Percentiles rank a stretch among this genome's conserved stretches.
phyloP scores from a whole-genome alignment of 1,139 yeast genomes.

The Schwanniomyces etchellsii region DNA sequence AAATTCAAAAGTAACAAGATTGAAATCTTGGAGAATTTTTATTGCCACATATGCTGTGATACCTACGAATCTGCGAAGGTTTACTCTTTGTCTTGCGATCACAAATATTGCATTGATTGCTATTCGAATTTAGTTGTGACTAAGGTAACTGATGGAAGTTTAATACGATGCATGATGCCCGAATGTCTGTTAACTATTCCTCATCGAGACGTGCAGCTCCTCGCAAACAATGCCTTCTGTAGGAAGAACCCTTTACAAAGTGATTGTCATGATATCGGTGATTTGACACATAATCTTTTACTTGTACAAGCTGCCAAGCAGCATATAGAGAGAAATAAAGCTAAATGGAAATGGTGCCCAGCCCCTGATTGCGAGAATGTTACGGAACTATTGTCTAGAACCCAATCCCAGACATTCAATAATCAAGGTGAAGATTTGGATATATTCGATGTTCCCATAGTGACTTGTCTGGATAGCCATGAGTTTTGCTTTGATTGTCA shows the following conservation, averaged over 20 bases:
- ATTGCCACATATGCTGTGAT: constrained; percentile 72
- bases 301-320: constrained; percentile 32
- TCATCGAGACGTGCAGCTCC: constrained; percentile 22
- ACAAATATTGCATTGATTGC: constrained; percentile 64
- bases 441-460: constrained; percentile 48
- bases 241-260: background rate
- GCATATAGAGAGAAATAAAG: constrained; percentile 47
- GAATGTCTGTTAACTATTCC: constrained; percentile 29
- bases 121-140: constrained; percentile 54
- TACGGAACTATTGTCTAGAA: constrained; percentile 39
- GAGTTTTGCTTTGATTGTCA: constrained; percentile 78
- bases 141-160: constrained; percentile 46
- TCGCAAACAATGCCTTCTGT: constrained; percentile 6
- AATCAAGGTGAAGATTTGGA: constrained; percentile 20
- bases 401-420: constrained; percentile 23
- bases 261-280: background rate
- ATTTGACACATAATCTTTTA: constrained; percentile 12
- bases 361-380: constrained; percentile 73
- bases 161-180: constrained; percentile 62
- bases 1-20: constrained; percentile 14
- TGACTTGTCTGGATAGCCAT: constrained; percentile 61
- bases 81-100: constrained; percentile 63
- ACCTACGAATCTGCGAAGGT: constrained; percentile 30
- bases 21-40: constrained; percentile 21
- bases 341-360: constrained; percentile 72